Base-by-base conservation (phyloP, 139 green algal species). In the Chlorella sp. region DNA sequence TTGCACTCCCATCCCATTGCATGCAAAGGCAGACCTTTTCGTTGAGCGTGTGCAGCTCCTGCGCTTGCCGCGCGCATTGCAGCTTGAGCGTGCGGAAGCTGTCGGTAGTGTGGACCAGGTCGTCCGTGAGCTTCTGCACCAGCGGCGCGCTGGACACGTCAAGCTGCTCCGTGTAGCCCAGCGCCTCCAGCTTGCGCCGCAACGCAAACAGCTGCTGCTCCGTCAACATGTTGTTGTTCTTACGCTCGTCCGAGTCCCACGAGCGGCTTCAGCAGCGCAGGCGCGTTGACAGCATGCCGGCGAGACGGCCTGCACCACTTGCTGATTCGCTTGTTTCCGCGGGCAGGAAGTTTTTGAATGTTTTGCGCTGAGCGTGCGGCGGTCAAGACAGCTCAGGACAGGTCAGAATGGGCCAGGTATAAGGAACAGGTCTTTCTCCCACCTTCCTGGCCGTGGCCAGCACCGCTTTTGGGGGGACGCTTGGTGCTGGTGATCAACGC, bases 61-160 rank as follows among this genome's bases (percentile, higher is more conserved):
- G 84, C 0, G 73, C 70, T 67, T 87, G 78, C 59, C 76, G 77
- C 10, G 72, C 75, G 17, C 67, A 69, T 68, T 88, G 74, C 30
- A 87, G 76, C 71, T 93, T 90, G 5, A 88, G 31, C 5, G 36
- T 71, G 1, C 84, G 65, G 34, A 87, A 89, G 62, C 74, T 86
- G 35, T 93, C 88, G 26, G 84, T 93, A 0, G 82, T 83, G 35
- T 89, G 82, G 24, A 93, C 73, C 29, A 93, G 31, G 61, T 93
- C 88, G 49, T 90, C 81, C 0, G 89, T 73, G 5, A 93, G 71
- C 64, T 83, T 81, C 3, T 78, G 70, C 6, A 88, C 79, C 14
- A 93, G 66, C 5, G 82, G 79, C 1, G 70, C 84, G 60, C 73
- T 85, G 30, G 42, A 22, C 2, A 72, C 6, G 10, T 88, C 83